Percentiles rank a stretch among this genome's conserved stretches.
Evolutionary conservation across 768 basidiomycete species (phyloP).

Genomic region (Austroboletus festivus): DNA sequence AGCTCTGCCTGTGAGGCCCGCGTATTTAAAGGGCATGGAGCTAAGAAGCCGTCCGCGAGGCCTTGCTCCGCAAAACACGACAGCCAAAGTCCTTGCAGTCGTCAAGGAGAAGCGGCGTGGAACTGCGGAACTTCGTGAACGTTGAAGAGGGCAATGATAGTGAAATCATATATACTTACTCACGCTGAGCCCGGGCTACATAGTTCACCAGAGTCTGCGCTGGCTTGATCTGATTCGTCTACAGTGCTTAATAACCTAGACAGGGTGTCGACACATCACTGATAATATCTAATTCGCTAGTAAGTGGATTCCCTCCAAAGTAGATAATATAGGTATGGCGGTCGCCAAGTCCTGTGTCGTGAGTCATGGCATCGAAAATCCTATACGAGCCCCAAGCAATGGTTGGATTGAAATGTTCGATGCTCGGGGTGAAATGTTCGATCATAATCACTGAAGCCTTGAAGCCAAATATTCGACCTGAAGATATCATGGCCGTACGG

Average conservation of each 20-base stretch:
- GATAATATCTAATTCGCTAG: too few species aligned
- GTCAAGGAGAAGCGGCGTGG: conserved; percentile 18
- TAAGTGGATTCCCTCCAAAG: too few species aligned
- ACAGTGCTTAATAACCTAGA: neutral
- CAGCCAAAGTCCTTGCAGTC: conserved; percentile 17
- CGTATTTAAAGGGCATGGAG: conserved; percentile 28
- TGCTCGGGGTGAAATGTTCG: too few species aligned
- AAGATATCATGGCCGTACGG: too few species aligned
- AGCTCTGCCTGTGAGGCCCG: conserved; percentile 11
- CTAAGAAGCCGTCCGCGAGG: conserved; percentile 15
- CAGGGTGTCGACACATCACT: neutral
- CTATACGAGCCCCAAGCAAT: too few species aligned
- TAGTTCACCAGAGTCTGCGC: conserved; percentile 1
- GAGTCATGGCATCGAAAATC: too few species aligned
- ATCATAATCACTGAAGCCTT: too few species aligned
- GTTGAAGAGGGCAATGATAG: conserved; percentile 5
- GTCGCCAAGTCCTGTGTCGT: too few species aligned
- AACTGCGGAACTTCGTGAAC: conserved; percentile 21
- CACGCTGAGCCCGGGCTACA: conserved; percentile 1
- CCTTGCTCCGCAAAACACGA: conserved; percentile 18
- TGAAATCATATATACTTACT: conserved; percentile 10
- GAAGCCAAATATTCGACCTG: too few species aligned
- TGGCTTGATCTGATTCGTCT: conserved; percentile 7
- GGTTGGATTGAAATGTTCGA: too few species aligned
- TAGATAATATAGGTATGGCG: too few species aligned